Evolutionary conservation across 1,284 basidiomycete genomes (phyloP), one percentile per base, ranked within the genome.

Genomic region (Moniliophthora roreri): DNA sequence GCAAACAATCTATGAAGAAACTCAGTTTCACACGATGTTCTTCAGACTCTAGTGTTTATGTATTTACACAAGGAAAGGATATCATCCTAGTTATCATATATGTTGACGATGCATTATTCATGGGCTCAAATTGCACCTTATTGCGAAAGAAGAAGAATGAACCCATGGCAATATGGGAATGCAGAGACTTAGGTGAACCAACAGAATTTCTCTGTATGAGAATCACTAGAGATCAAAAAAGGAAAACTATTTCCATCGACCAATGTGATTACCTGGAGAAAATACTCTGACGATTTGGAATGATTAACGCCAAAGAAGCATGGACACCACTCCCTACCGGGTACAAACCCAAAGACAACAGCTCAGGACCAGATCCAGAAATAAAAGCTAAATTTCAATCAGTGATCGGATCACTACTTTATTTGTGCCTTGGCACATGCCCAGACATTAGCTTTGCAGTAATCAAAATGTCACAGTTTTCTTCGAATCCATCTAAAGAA

Each of bases 81-180:
- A n/a, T n/a, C n/a, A n/a, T n/a, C n/a, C n/a, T n/a, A n/a, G n/a
- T n/a, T n/a, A n/a, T n/a, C n/a, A n/a, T n/a, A n/a, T n/a, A n/a
- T n/a, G 39, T 63, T 13, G 58, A 64, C 52, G 60, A 64, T 48
- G 50, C 49, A 1, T 23, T 63, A 28, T 60, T 61, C 44, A 42
- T 44, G 61, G 66, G 48, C 2, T 46, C 46, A 32, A 36, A 60
- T 20, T 24, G 41, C 10, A 15, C 11, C 3, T 34, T 56, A 11
- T 38, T 54, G 3, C 5, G 44, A 6, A 54, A 56, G 23, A 55
- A 50, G 32, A 62, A 60, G 26, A 4, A 37, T 6, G 42, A 55
- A 50, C 62, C 66, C 53, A 63, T 61, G 56, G 23, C 44, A 15
- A 54, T 49, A 23, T 68, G 63, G 62, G 64, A 66, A 55, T 63